A percentile compares a stretch with the other conserved stretches of the same genome.
Evolutionary conservation across 371 early-diverging fungal species (phyloP).

Genomic region (Saksenaea vasiformis): DNA sequence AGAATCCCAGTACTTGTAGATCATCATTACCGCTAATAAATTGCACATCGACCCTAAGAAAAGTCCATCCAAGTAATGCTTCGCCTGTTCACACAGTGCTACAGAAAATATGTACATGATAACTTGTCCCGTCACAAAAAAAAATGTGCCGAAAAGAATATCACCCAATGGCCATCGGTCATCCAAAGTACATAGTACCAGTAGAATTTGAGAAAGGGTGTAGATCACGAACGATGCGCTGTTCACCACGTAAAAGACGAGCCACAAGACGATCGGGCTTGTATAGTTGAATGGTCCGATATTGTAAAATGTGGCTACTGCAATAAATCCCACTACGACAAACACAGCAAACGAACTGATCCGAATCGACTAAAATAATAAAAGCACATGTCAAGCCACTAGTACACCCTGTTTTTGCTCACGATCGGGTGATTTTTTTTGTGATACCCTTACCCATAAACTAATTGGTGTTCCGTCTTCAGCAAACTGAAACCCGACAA

Average conservation of each 20-base stretch:
- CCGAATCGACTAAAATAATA: slow-evolving; percentile 64
- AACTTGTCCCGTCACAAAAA: slow-evolving; percentile 77
- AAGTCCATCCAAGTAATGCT: slow-evolving; percentile 89
- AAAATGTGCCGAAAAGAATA: slow-evolving; percentile 75
- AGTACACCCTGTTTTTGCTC: neutral
- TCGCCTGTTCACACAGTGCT: slow-evolving; percentile 72
- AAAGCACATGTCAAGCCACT: slow-evolving; percentile 5
- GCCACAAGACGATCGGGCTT: slow-evolving; percentile 70
- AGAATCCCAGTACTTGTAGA: slow-evolving; percentile 94
- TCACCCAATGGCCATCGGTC: slow-evolving; percentile 89
- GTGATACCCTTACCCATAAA: slow-evolving; percentile 42
- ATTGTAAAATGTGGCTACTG: slow-evolving; percentile 76
- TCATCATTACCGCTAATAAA: slow-evolving; percentile 90
- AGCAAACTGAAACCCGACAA: slow-evolving; percentile 89
- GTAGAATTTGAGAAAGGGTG: slow-evolving; percentile 74
- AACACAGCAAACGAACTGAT: slow-evolving; percentile 68
- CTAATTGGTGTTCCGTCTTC: slow-evolving; percentile 88
- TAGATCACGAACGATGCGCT: slow-evolving; percentile 73
- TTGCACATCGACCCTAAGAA: slow-evolving; percentile 85
- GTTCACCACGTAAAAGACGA: slow-evolving; percentile 75
- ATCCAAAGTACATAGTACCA: slow-evolving; percentile 85
- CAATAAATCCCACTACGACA: slow-evolving; percentile 62
- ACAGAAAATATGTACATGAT: slow-evolving; percentile 66
- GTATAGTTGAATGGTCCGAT: slow-evolving; percentile 59
- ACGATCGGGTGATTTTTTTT: slow-evolving; percentile 8